phyloP scores from a whole-genome alignment of 345 rosid species.

The Mallotus nudiflorus region DNA sequence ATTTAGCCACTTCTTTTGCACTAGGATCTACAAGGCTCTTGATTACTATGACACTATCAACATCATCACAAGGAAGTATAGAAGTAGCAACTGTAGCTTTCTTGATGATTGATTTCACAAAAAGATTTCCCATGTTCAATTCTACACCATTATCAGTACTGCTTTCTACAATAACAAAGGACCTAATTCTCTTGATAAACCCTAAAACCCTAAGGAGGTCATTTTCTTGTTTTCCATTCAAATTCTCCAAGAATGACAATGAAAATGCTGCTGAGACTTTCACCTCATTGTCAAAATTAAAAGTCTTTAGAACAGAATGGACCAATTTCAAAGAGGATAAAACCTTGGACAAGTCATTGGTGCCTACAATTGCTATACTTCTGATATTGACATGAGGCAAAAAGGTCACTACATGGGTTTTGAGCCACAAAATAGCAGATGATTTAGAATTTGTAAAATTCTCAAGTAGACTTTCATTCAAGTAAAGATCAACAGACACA shows the following conservation, averaged over 20 bases:
- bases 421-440: slow-evolving; percentile 38
- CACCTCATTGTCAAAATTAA: slow-evolving; percentile 14
- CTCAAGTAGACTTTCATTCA: slow-evolving; percentile 28
- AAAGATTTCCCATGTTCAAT: slow-evolving; percentile 25
- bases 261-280: slow-evolving; percentile 45
- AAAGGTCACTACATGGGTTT: slow-evolving; percentile 21
- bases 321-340: slow-evolving; percentile 33
- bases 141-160: slow-evolving; percentile 16
- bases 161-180: slow-evolving; percentile 37
- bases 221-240: slow-evolving; percentile 19
- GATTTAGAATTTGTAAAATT: slow-evolving; percentile 25
- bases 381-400: slow-evolving; percentile 29
- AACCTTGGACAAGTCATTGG: slow-evolving; percentile 27
- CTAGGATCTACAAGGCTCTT: slow-evolving; percentile 21
- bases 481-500: slow-evolving; percentile 35
- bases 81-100: slow-evolving; percentile 24
- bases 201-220: slow-evolving; percentile 29
- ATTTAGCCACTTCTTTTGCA: slow-evolving; percentile 28
- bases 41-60: slow-evolving; percentile 29
- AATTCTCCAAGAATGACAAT: slow-evolving; percentile 35
- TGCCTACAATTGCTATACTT: slow-evolving; percentile 31
- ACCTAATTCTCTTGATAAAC: slow-evolving; percentile 27
- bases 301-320: slow-evolving; percentile 21
- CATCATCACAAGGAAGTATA: slow-evolving; percentile 22
- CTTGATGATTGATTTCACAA: slow-evolving; percentile 27